Evolutionary conservation across 2,329 filamentous ascomycete genomes (phyloP).

Genomic region (Apiospora rasikravindrae): DNA sequence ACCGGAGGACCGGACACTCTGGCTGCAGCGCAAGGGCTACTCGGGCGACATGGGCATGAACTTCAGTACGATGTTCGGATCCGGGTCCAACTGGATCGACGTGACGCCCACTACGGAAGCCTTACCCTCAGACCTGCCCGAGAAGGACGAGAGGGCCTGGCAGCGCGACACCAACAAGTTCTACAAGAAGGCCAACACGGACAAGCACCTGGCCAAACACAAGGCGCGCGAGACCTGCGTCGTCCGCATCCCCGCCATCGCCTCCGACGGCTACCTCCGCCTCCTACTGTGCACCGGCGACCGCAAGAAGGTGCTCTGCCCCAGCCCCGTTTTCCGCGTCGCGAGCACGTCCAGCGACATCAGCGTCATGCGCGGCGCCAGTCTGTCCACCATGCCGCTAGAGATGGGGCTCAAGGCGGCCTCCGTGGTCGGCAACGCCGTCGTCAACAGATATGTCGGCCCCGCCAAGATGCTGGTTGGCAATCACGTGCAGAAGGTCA

Average conservation of each 20-base stretch:
- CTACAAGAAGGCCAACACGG: constrained; percentile 56
- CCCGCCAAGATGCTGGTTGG: constrained; percentile 51
- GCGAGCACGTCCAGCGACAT: constrained; percentile 67
- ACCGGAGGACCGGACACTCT: constrained; percentile 63
- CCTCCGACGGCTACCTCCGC: constrained; percentile 71
- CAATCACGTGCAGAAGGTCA: constrained; percentile 44
- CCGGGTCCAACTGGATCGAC: constrained; percentile 67
- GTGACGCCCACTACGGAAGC: constrained; percentile 65
- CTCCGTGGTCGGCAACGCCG: constrained; percentile 52
- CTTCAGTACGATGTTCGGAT: constrained; percentile 65
- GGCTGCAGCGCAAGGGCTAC: constrained; percentile 72
- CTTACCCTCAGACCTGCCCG: constrained; percentile 52
- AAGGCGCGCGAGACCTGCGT: constrained; percentile 66
- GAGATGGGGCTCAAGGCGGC: constrained; percentile 67
- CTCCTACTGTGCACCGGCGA: constrained; percentile 64
- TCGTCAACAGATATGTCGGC: constrained; percentile 49
- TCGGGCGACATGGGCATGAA: constrained; percentile 73
- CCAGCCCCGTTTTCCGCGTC: constrained; percentile 72
- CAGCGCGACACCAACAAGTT: constrained; percentile 72
- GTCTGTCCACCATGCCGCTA: constrained; percentile 66
- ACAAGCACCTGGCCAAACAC: constrained; percentile 53
- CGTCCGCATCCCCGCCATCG: constrained; percentile 66
- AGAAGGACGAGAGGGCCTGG: constrained; percentile 67
- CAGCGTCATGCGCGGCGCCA: constrained; percentile 68
- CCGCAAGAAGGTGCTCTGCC: constrained; percentile 60